Conservation (phyloP, 106 monocot species). For the Triglochin maritima region DNA sequence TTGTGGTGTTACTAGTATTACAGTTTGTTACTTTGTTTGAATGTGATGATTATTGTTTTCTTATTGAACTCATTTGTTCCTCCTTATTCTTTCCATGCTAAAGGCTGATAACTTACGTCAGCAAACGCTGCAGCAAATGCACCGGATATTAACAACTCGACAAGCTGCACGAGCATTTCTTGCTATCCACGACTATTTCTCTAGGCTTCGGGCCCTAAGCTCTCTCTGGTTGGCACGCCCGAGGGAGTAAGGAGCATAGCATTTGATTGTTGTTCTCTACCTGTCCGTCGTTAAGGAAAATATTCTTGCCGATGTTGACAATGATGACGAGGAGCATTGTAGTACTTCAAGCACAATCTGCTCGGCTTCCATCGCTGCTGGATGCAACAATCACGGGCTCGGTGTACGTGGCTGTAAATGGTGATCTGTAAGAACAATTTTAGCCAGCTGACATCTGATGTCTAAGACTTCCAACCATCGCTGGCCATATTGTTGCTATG, state of each 20-base stretch:
- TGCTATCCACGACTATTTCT: constrained; percentile 46
- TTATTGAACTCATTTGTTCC: background rate
- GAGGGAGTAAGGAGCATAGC: constrained; percentile 10
- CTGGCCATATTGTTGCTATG: too few relatives aligned
- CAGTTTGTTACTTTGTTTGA: too few relatives aligned
- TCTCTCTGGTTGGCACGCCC: constrained; percentile 40
- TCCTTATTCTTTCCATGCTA: background rate
- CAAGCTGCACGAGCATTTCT: constrained; percentile 47
- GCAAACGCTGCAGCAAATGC: constrained; percentile 54
- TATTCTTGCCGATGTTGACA: too few relatives aligned
- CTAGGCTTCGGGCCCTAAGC: constrained; percentile 45
- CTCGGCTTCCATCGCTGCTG: too few relatives aligned
- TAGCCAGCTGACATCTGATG: too few relatives aligned
- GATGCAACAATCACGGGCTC: too few relatives aligned
- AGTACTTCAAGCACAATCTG: too few relatives aligned
- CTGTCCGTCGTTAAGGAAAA: too few relatives aligned
- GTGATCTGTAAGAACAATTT: too few relatives aligned
- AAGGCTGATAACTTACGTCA: constrained; percentile 52
- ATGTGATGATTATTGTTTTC: background rate
- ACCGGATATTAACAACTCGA: constrained; percentile 37
- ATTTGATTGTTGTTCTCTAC: background rate
- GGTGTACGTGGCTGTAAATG: too few relatives aligned
- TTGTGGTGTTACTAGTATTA: background rate
- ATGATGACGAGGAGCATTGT: too few relatives aligned
- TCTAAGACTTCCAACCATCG: too few relatives aligned